Conservation (phyloP, 1,284 basidiomycete genomes). For the Leccinum solheimii region DNA sequence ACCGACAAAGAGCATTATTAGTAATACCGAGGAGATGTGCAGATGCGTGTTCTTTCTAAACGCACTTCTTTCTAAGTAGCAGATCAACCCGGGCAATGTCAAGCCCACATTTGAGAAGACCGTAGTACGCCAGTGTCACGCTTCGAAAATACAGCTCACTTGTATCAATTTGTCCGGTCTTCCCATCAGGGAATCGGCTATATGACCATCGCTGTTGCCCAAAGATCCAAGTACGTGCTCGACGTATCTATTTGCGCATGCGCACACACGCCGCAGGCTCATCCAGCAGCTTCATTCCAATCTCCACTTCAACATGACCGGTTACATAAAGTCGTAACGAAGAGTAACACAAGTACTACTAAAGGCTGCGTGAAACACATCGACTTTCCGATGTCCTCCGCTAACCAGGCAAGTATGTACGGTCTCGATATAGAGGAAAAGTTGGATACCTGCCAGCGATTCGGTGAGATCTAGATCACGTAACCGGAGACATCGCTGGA, state of each 20-base stretch:
- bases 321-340: slow-evolving; percentile 2
- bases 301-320: slow-evolving; percentile 1
- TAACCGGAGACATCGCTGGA: too few relatives aligned
- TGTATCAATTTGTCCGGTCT: too few relatives aligned
- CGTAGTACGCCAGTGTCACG: background rate
- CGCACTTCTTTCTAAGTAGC: slow-evolving; percentile 1
- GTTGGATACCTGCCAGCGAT: too few relatives aligned
- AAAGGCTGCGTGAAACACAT: slow-evolving; percentile 16
- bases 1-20: slow-evolving; percentile 2
- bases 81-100: slow-evolving; percentile 14
- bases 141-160: slow-evolving; percentile 1
- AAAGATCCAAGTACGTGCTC: slow-evolving; percentile 2
- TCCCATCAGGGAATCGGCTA: slow-evolving; percentile 13
- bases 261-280: background rate
- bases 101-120: slow-evolving; percentile 1
- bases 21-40: slow-evolving; percentile 6
- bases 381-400: background rate
- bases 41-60: background rate
- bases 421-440: background rate
- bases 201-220: background rate
- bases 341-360: slow-evolving; percentile 3
- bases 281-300: slow-evolving; percentile 2
- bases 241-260: background rate
- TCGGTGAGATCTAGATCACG: too few relatives aligned
- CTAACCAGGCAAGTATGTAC: slow-evolving; percentile 3